Evolutionary conservation across 345 rosid genomes (phyloP).

Genomic region (Populus ilicifolia): DNA sequence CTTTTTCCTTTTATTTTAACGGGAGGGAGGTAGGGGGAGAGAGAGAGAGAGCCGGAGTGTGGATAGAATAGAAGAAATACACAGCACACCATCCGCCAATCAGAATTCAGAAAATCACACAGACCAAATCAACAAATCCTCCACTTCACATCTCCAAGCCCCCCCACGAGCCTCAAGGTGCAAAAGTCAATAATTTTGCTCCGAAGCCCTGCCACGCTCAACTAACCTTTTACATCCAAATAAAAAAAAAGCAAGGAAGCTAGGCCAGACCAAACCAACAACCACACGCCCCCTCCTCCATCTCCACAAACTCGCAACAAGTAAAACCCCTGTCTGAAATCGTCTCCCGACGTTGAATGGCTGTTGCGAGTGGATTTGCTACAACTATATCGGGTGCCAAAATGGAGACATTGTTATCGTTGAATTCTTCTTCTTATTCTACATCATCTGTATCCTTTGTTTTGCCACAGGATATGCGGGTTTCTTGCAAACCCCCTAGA

Average conservation of each 20-base stretch:
- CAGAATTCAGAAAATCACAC: conserved; percentile 33
- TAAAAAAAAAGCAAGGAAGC: no score
- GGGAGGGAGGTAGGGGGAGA: background rate
- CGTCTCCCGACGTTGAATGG: background rate
- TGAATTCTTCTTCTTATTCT: conserved; percentile 13
- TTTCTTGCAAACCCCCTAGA: background rate
- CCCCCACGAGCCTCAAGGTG: no score
- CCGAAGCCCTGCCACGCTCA: background rate
- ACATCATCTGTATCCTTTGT: conserved; percentile 1
- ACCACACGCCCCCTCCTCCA: conserved; percentile 9
- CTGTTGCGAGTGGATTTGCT: conserved; percentile 24
- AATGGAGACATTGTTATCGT: conserved; percentile 25
- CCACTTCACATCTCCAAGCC: background rate
- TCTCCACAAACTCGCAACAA: no score
- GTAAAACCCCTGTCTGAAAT: no score
- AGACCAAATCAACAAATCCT: conserved; percentile 9
- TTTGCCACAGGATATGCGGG: background rate
- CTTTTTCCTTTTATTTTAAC: no score
- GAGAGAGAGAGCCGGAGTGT: conserved; percentile 30
- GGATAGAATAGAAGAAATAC: conserved; percentile 39
- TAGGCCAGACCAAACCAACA: background rate
- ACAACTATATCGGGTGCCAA: conserved; percentile 22
- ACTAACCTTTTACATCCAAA: background rate
- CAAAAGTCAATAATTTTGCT: background rate
- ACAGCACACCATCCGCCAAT: conserved; percentile 57